phyloP scores from a whole-genome alignment of 2,329 filamentous ascomycete genomes.

The Blumeriella jaapii region DNA sequence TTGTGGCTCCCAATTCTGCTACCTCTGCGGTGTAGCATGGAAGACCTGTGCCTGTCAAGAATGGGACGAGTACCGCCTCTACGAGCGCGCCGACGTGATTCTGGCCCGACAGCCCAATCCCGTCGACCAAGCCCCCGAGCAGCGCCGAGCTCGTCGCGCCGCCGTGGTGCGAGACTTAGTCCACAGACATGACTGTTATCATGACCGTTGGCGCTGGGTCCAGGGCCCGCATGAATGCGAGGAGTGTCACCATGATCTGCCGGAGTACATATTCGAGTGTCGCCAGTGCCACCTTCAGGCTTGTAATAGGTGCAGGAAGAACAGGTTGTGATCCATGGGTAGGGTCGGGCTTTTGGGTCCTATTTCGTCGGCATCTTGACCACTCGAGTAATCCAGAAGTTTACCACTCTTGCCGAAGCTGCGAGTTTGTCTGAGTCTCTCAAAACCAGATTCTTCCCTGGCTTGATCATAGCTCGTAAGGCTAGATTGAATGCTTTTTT shows the following conservation, averaged over 20 bases:
- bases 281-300: slow-evolving; percentile 32
- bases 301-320: slow-evolving; percentile 36
- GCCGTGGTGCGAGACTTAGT: slow-evolving; percentile 21
- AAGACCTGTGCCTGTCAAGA: slow-evolving; percentile 30
- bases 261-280: slow-evolving; percentile 36
- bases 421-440: no score
- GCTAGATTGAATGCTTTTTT: no score
- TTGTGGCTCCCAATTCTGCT: slow-evolving; percentile 40
- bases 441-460: no score
- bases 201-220: slow-evolving; percentile 29
- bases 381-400: no score
- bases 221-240: slow-evolving; percentile 31
- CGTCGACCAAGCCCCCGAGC: background rate
- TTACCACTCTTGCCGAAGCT: no score
- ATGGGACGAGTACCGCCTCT: slow-evolving; percentile 30
- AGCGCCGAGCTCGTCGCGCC: slow-evolving; percentile 13
- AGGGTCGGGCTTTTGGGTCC: no score
- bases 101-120: slow-evolving; percentile 17
- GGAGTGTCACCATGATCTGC: slow-evolving; percentile 32
- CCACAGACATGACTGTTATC: slow-evolving; percentile 32
- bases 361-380: no score
- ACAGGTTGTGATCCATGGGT: slow-evolving; percentile 32
- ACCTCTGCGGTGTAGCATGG: slow-evolving; percentile 34
- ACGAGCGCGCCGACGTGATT: slow-evolving; percentile 26
- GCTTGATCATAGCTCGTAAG: no score